Base-by-base conservation (phyloP, 1,139 yeast genomes). In the Spathaspora sp. region DNA sequence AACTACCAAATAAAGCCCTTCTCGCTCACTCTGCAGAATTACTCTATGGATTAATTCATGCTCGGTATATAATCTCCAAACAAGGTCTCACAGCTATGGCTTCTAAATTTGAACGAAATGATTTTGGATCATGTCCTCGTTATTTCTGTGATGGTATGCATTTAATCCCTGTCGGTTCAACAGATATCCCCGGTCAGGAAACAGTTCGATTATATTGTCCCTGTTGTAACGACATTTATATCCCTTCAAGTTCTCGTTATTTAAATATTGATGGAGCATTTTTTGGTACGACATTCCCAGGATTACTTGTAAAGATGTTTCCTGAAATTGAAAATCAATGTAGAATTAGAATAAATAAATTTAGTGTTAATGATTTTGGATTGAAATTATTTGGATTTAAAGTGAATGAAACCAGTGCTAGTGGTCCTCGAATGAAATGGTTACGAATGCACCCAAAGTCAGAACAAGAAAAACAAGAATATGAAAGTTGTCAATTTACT, bases 351-450 rank as follows among this genome's bases (percentile, higher is more conserved):
- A 74, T 69, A 64, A 76, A 76, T 59, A 80, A 79, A 61, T 79
- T 80, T 54, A 76, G 75, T 61, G 74, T 72, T 47, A 67, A 66
- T 44, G 76, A 72, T 47, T 88, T 81, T 61, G 87, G 88, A 37
- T 76, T 90, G 59, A 87, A 84, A 59, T 77, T 91, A 44, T 95
- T 89, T 70, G 99, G 99, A 0, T 93, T 95, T 70, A 81, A 80
- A 54, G 76, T 93, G 37, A 82, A 87, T 56, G 95, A 88, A 60
- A 62, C 71, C 47, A 86, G 96, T 45, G 72, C 78, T 17, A 79
- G 88, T 42, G 99, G 99, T 0, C 95, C 96, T 10, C 76, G 98
- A 56, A 93, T 93, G 99, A 81, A 80, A 58, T 93, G 99, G 99
- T 73, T 93, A 51, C 80, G 98, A 56, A 82, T 82, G 65, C 74